Base-by-base conservation (phyloP, 352 stramenopile genomes). In the Phytophthora podocarpi region DNA sequence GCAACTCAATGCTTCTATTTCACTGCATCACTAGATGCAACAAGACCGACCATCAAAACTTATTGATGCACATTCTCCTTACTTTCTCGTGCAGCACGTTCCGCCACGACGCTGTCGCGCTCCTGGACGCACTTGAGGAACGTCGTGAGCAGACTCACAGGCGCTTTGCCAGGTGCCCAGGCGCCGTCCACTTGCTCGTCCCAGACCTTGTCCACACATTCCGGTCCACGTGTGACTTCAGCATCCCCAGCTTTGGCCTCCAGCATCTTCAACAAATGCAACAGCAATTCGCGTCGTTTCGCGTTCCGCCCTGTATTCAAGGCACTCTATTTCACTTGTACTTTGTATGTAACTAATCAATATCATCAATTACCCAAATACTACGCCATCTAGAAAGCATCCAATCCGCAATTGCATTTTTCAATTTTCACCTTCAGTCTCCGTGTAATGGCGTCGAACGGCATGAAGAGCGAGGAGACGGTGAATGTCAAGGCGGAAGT, bases 41-140 rank as follows among this genome's bases (percentile, higher is more conserved):
- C n/a, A n/a, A n/a, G n/a, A n/a, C n/a, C n/a, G n/a, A n/a, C n/a
- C n/a, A n/a, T n/a, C n/a, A n/a, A n/a, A n/a, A n/a, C n/a, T n/a
- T n/a, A n/a, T n/a, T n/a, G n/a, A n/a, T n/a, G n/a, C n/a, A n/a
- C n/a, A n/a, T 18, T 41, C 43, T 24, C 9, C 75, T 46, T 50
- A 92, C 83, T 92, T 21, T 85, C 66, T 40, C 27, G 53, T 9
- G 72, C 76, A 4, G 70, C 72, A 15, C 50, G 51, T 51, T 92
- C 79, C 0, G 79, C 77, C 28, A 82, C 41, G 42, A 81, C 68
- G 13, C 80, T 60, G 42, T 95, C 63, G 35, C 72, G 58, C 30
- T 90, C 83, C 39, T 93, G 73, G 10, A 82, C 60, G 52, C 80
- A 70, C 61, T 72, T 70, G 30, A 89, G 58, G 40, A 89, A 82